Evolutionary conservation across 805 yeast genomes (phyloP), one percentile per base, ranked within the genome.

Genomic region (Starmerella lactis-condensi): DNA sequence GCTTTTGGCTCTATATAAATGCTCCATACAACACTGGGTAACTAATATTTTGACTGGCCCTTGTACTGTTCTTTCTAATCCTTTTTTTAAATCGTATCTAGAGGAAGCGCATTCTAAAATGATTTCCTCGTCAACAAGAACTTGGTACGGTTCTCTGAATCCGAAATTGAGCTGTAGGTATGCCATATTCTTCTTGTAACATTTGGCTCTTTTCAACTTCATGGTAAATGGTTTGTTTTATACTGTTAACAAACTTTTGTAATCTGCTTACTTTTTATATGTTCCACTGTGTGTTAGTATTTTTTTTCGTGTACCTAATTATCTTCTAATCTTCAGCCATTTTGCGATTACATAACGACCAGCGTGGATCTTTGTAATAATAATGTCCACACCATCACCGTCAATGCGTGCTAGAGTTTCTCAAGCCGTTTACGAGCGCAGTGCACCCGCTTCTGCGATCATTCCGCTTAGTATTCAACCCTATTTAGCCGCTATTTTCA

Each of bases 171-270:
- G 77, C 42, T 68, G 65, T 45, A 81, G 75, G 33, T 78, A 74
- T 42, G 74, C 69, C 77, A 89, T 75, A 53, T 79, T 93, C 61
- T 85, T 85, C 53, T 85, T 72, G 56, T 89, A 89, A 1, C 89
- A 64, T 54, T 85, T 85, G 32, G 95, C 93, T 56, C 98, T 67
- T 56, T 83, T 85, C 58, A 85, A 94, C 64, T 92, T 81, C 98
- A 85, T 85, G n/a, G n/a, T n/a, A n/a, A n/a, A n/a, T n/a, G n/a
- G n/a, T n/a, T n/a, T n/a, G n/a, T n/a, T n/a, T n/a, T n/a, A n/a
- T n/a, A n/a, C n/a, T n/a, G n/a, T n/a, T n/a, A n/a, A n/a, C n/a
- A n/a, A n/a, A n/a, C n/a, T n/a, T n/a, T n/a, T n/a, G n/a, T n/a
- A n/a, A n/a, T n/a, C n/a, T n/a, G n/a, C n/a, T n/a, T n/a, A n/a